phyloP scores from a whole-genome alignment of 805 yeast genomes.

The Sungouiozyma ichnusensis region DNA sequence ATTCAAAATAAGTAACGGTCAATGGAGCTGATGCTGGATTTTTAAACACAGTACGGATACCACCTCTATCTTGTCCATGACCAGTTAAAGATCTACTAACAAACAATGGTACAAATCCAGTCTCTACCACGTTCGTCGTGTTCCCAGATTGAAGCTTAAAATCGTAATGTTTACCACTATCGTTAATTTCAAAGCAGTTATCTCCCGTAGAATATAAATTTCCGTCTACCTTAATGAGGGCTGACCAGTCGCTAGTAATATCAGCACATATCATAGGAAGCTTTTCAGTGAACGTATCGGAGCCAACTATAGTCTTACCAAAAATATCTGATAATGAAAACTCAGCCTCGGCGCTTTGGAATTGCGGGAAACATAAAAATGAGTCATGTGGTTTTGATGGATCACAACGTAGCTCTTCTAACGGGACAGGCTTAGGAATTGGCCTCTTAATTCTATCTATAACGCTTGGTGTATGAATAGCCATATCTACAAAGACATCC shows the following conservation, averaged over 20 bases:
- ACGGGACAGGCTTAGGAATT: slow-evolving; percentile 71
- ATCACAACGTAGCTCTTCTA: slow-evolving; percentile 68
- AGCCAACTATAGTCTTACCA: slow-evolving; percentile 57
- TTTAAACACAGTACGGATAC: slow-evolving; percentile 65
- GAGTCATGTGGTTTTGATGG: slow-evolving; percentile 43
- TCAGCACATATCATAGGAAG: slow-evolving; percentile 34
- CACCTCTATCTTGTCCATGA: slow-evolving; percentile 84
- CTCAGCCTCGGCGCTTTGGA: slow-evolving; percentile 35
- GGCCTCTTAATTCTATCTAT: slow-evolving; percentile 54
- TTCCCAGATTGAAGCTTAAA: slow-evolving; percentile 32
- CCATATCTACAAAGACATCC: slow-evolving; percentile 60
- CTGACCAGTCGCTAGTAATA: slow-evolving; percentile 38
- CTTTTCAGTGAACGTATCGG: slow-evolving; percentile 43
- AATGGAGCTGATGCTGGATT: slow-evolving; percentile 49
- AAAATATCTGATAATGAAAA: slow-evolving; percentile 58
- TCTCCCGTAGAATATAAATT: slow-evolving; percentile 24
- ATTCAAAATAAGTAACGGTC: slow-evolving; percentile 57
- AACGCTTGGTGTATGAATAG: slow-evolving; percentile 59
- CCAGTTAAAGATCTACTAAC: slow-evolving; percentile 87
- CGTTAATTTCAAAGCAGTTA: slow-evolving; percentile 31
- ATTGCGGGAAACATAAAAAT: slow-evolving; percentile 72
- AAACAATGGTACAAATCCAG: slow-evolving; percentile 46
- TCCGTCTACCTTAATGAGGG: slow-evolving; percentile 22
- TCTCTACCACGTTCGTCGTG: slow-evolving; percentile 33
- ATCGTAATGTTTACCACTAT: slow-evolving; percentile 17